phyloP scores from a whole-genome alignment of 2,329 filamentous ascomycete genomes.

The Penicillium paneum region DNA sequence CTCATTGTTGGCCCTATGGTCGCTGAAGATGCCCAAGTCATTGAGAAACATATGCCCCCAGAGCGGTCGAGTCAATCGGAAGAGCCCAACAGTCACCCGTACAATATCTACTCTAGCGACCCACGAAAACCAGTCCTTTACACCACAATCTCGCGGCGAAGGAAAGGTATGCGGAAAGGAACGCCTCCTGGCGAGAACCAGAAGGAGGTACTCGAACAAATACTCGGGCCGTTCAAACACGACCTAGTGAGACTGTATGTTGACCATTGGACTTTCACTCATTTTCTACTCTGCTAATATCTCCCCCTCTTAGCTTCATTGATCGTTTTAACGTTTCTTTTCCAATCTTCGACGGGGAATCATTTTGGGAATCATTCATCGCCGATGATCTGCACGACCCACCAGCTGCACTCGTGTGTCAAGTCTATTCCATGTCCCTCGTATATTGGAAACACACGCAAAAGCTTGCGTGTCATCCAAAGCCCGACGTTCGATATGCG shows the following conservation, averaged over 20 bases:
- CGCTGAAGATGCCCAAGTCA: constrained; percentile 58
- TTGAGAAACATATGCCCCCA: constrained; percentile 57
- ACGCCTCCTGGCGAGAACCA: constrained; percentile 48
- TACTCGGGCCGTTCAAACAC: constrained; percentile 54
- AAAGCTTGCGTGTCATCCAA: constrained; percentile 45
- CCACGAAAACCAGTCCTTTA: constrained; percentile 47
- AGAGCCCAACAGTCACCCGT: constrained; percentile 45
- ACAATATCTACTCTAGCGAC: constrained; percentile 51
- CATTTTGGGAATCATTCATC: constrained; percentile 51
- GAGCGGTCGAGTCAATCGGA: constrained; percentile 39
- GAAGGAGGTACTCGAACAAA: constrained; percentile 56
- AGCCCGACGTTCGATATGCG: constrained; percentile 58
- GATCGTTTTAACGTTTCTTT: constrained; percentile 58
- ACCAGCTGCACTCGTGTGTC: constrained; percentile 56
- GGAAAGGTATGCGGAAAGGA: constrained; percentile 47
- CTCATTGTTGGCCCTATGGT: constrained; percentile 61
- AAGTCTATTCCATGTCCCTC: constrained; percentile 57
- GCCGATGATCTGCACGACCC: constrained; percentile 48
- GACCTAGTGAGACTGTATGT: constrained; percentile 53
- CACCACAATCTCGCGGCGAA: constrained; percentile 50
- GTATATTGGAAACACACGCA: constrained; percentile 56
- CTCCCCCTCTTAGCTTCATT: constrained; percentile 48
- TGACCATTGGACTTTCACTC: background rate
- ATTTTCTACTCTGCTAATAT: background rate
- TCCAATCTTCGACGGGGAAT: constrained; percentile 56